phyloP scores from a whole-genome alignment of 2,329 filamentous ascomycete species.

The Penicillium glabrum region DNA sequence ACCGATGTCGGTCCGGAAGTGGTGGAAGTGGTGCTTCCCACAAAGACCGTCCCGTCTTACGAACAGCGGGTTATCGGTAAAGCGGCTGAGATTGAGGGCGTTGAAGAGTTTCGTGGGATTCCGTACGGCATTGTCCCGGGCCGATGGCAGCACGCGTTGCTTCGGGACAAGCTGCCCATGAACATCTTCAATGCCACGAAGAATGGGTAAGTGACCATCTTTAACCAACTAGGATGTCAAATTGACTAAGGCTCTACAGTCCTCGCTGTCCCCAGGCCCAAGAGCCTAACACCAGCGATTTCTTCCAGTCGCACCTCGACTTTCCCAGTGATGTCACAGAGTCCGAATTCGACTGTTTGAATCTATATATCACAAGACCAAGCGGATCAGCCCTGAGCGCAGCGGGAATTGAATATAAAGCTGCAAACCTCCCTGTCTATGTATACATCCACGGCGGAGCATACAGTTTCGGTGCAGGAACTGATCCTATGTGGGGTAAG shows the following conservation, averaged over 20 bases:
- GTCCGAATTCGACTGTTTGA: conserved; percentile 1
- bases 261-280: background rate
- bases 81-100: background rate
- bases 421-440: background rate
- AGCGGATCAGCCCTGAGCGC: background rate
- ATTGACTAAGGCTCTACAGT: background rate
- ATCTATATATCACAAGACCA: background rate
- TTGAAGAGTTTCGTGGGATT: background rate
- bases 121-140: background rate
- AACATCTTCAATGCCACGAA: background rate
- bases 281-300: background rate
- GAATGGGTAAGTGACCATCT: background rate
- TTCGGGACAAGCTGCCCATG: background rate
- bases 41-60: background rate
- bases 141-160: background rate
- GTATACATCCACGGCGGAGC: background rate
- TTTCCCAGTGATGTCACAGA: background rate
- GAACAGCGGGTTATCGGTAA: background rate
- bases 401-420: background rate
- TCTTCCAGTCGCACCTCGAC: background rate
- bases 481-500: conserved; percentile 1
- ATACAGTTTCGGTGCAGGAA: background rate
- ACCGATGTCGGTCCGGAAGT: background rate
- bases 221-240: too few relatives aligned
- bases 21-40: background rate